Evolutionary conservation across 805 yeast genomes (phyloP), one percentile per base, ranked within the genome.

Genomic region (Candida boidinii): DNA sequence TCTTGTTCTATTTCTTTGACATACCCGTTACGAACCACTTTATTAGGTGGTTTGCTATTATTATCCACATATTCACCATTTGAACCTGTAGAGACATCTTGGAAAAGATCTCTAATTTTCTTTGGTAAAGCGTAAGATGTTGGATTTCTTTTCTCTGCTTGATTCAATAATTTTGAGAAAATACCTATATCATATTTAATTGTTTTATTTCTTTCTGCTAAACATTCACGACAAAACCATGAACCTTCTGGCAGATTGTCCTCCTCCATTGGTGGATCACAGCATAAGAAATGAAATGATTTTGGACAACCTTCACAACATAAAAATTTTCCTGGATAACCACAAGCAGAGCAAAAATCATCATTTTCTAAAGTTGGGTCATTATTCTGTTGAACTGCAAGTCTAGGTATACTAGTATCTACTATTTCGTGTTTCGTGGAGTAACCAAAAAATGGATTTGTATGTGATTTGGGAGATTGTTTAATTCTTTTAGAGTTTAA

Each of bases 291-390:
- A 52, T 90, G 98, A 57, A 90, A 92, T 2, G 95, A 83, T 46
- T 69, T 70, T 1, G 96, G 96, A 56, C 98, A 90, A 2, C 83
- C 68, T 46, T 90, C 98, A 58, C 98, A 90, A 57, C 97, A 92
- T 17, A 90, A 64, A 46, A 90, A 87, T 18, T 83, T 68, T 10
- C 98, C 98, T 0, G 87, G 65, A 18, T 86, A 84, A 2, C 94
- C 88, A 60, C 98, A 90, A 0, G 92, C 68, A n/a, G 83, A 65
- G 50, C 98, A 90, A 53, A 70, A 88, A 54, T 90, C 98, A 39
- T 88, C 94, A 53, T 90, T 92, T 37, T 58, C 41, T 23, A 43
- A 36, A 5, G 48, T 39, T 10, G 43, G 37, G 21, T 45, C 53
- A 15, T 39, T 39, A 12, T 26, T 30, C 3, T 39, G 25, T 18